Percentiles rank a stretch among this genome's conserved stretches.
Evolutionary conservation across 2,329 filamentous ascomycete genomes (phyloP).

Genomic region (Hypomyces rosellus): DNA sequence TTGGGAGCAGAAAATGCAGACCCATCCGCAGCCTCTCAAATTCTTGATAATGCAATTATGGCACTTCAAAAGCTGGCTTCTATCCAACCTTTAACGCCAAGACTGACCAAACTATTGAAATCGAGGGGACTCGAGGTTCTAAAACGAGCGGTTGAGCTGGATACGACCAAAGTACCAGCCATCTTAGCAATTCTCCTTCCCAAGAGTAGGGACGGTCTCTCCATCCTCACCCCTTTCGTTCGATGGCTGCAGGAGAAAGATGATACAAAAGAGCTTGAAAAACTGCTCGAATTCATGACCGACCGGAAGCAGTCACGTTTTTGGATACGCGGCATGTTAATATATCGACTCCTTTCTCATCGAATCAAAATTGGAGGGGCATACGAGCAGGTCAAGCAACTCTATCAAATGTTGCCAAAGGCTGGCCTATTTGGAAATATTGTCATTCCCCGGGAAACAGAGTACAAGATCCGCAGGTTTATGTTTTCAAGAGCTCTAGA

Average conservation of each 20-base stretch:
- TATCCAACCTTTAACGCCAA: conserved; percentile 11
- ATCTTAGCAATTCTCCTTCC: conserved; percentile 18
- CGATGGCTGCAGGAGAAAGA: conserved; percentile 7
- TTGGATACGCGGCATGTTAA: conserved; percentile 14
- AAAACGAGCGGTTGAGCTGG: conserved; percentile 13
- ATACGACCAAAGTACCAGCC: conserved; percentile 13
- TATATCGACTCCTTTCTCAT: conserved; percentile 12
- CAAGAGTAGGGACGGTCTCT: conserved; percentile 18
- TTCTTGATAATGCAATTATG: conserved; percentile 11
- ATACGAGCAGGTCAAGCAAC: conserved; percentile 17
- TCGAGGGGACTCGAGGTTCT: conserved; percentile 21
- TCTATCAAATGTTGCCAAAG: conserved; percentile 23
- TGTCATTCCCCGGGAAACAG: conserved; percentile 13
- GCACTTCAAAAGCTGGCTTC: conserved; percentile 16
- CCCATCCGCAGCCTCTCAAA: background rate
- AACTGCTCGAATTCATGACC: conserved; percentile 12
- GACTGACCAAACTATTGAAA: conserved; percentile 9
- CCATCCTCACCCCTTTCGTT: conserved; percentile 10
- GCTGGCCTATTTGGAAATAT: conserved; percentile 21
- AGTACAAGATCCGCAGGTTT: conserved; percentile 24
- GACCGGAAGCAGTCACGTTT: conserved; percentile 3
- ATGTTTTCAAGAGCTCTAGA: conserved; percentile 22
- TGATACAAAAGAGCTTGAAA: conserved; percentile 7
- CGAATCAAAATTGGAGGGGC: background rate
- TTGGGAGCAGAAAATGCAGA: conserved; percentile 1